Evolutionary conservation across 139 green algal genomes (phyloP), one percentile per base, ranked within the genome.

Genomic region (Chlorella sorokiniana): DNA sequence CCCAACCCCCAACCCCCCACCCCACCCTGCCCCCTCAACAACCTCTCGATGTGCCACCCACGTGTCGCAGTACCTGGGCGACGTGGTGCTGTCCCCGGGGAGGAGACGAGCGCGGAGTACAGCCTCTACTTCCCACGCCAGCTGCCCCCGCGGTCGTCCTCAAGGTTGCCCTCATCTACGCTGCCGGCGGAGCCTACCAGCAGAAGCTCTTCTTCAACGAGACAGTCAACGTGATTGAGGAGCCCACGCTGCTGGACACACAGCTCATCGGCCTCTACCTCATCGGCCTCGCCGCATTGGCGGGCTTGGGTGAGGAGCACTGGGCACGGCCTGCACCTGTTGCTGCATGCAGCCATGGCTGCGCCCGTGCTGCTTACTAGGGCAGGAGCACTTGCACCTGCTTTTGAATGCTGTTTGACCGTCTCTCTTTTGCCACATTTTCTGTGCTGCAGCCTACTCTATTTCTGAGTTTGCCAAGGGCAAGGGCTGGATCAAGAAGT

Each of bases 401-500:
- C 2, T 23, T 61, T 10, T 16, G 52, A 20, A 71, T 9, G 20
- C 61, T 68, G 25, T 68, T 29, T 42, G 37, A 18, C 2, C 8
- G 8, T 71, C 11, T 42, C 6, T 23, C 25, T 71, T 10, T 33
- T 42, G 33, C 64, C 38, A 31, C 38, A 8, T 75, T 42, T 4
- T 25, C 68, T 40, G 41, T 68, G n/a, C 27, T 77, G 77, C 78
- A 85, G 84, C 37, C n/a, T 88, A 83, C 38, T 40, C 25, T 27
- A 51, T 33, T 20, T 18, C 71, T 8, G 68, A 75, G 23, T 83
- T 74, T 64, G 75, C 75, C 27, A 73, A 76, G 48, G 44, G 80
- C 67, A 67, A 86, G 67, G 80, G 84, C 41, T 88, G 73, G 71
- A 35, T 88, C 31, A 88, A 88, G 67, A 86, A 84, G 74, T 69